phyloP scores from a whole-genome alignment of 129 eudicot species.

The Flaveria linearis region DNA sequence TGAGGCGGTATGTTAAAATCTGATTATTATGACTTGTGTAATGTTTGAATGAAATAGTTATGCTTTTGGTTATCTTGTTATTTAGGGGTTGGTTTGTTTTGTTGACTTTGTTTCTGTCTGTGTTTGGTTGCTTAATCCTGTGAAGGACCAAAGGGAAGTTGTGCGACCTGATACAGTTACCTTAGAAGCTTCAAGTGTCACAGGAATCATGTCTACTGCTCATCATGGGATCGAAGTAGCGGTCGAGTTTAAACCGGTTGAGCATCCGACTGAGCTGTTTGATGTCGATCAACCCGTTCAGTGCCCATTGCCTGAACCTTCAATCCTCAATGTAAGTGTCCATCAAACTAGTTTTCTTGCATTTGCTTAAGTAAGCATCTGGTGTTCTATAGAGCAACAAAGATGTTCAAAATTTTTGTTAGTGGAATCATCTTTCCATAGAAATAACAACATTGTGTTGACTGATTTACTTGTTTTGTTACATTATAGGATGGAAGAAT shows the following conservation, averaged over 20 bases:
- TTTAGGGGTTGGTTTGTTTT: neutral
- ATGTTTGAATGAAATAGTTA: neutral
- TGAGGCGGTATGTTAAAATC: no score
- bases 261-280: slow-evolving; percentile 80
- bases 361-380: neutral
- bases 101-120: neutral
- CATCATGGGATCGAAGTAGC: slow-evolving; percentile 86
- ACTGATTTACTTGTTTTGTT: slow-evolving; percentile 3
- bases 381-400: neutral
- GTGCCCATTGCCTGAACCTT: slow-evolving; percentile 94
- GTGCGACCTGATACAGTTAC: slow-evolving; percentile 48
- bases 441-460: neutral
- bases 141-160: slow-evolving; percentile 63
- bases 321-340: slow-evolving; percentile 81
- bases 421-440: neutral
- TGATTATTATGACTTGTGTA: neutral
- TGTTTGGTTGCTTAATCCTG: slow-evolving; percentile 9
- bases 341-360: neutral
- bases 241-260: slow-evolving; percentile 83
- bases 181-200: slow-evolving; percentile 29
- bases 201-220: slow-evolving; percentile 40
- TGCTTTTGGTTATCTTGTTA: neutral
- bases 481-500: slow-evolving; percentile 78
- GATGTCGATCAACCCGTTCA: slow-evolving; percentile 84
- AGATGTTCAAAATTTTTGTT: neutral